phyloP scores from a whole-genome alignment of 345 rosid genomes.

The Populus davidiana region DNA sequence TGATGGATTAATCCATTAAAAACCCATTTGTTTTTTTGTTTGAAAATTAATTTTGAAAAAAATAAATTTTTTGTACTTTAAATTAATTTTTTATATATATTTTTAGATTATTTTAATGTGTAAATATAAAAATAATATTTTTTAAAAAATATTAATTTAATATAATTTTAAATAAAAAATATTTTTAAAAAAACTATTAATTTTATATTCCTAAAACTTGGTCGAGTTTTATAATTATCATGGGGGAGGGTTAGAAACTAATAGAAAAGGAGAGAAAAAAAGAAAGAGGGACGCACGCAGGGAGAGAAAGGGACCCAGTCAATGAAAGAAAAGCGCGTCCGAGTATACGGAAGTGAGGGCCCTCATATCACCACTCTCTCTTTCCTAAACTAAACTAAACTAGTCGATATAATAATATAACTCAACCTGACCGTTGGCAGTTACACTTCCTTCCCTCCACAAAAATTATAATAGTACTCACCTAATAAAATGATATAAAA shows the following conservation, averaged over 20 bases:
- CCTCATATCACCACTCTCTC: slow-evolving; percentile 23
- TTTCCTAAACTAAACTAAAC: background rate
- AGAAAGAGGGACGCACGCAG: background rate
- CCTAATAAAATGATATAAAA: background rate
- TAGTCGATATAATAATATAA: no score
- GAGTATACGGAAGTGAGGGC: slow-evolving; percentile 38
- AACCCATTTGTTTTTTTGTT: accelerated
- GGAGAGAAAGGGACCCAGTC: slow-evolving; percentile 5
- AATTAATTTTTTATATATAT: no score
- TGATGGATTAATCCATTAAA: accelerated
- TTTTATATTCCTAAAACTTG: no score
- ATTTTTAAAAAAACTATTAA: no score
- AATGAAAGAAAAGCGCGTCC: slow-evolving; percentile 35
- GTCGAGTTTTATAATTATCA: no score
- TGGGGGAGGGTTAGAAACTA: background rate
- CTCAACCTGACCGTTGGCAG: background rate
- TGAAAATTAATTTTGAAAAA: no score
- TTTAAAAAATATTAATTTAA: no score
- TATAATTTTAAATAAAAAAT: no score
- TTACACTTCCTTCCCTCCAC: background rate
- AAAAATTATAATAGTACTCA: no score
- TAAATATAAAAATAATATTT: accelerated
- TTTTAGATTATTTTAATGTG: no score
- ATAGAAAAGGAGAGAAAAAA: background rate
- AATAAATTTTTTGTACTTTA: accelerated